Base-by-base conservation (phyloP, 257 asterid species). In the Solanum chaucha region DNA sequence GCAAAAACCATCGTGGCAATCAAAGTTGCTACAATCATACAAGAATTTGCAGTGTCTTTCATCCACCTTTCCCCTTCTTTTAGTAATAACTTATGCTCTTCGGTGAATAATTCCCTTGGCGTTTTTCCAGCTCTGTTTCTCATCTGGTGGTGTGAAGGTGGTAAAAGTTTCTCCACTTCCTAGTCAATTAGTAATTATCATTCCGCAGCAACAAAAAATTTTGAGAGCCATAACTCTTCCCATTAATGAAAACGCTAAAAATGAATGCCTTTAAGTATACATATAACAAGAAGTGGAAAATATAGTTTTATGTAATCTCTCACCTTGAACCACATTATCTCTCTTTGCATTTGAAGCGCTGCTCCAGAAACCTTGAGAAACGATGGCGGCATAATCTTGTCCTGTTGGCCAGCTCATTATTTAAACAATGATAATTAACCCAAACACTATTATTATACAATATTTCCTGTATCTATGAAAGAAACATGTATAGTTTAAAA, bases 271-370 rank as follows among this genome's bases (percentile, higher is more conserved):
- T 22, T 30, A 64, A 12, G 22, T 84, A 41, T 11, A 34, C 13
- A 8, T 5, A 26, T 15, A 26, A 65, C 73, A 26, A 26, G 19
- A 65, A 8, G 20, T 24, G 4, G 5, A 8, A 8, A 59, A 61
- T 22, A 19, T 22, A 61, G 2, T 61, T 64, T 65, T 30, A 26
- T 22, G 7, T 12, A 8, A 11, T 20, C 32, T 12, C 84, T 59
- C 5, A 91, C 93, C 92, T 86, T 85, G 78, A 87, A 91, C 92
- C 93, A 90, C 38, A 86, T 58, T 10, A 89, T 48, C 88, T 91
- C 93, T 55, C 86, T 87, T 83, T 91, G 91, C 90, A 90, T 89
- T 61, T 90, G 93, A 26, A 90, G 90, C 48, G 92, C 90, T 40
- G 93, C 91, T n/a, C 92, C 90, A 10, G 92, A 87, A 28, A 89